A percentile compares a stretch with the other conserved stretches of the same genome.
Evolutionary conservation across 257 asterid species (phyloP).

Genomic region (Striga asiatica): DNA sequence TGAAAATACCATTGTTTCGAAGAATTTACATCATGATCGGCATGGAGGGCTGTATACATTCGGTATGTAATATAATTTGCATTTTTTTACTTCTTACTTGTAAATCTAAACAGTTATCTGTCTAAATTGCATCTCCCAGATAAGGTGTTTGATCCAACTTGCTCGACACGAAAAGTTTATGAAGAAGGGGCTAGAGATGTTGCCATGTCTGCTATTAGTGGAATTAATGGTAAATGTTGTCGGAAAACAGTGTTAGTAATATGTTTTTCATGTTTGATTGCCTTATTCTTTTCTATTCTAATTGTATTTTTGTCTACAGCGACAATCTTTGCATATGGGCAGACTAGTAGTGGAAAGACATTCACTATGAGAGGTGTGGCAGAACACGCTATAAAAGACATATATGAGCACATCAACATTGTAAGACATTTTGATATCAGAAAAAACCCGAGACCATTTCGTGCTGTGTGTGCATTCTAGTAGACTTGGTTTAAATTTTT

Average conservation of each 20-base stretch:
- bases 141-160: constrained; percentile 68
- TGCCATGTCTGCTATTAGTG: constrained; percentile 80
- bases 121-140: constrained; percentile 30
- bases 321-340: constrained; percentile 92
- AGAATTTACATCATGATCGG: constrained; percentile 72
- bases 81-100: neutral
- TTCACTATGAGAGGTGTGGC: constrained; percentile 93
- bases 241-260: neutral
- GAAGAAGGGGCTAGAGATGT: constrained; percentile 89
- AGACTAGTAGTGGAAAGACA: constrained; percentile 96
- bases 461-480: neutral
- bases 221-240: constrained; percentile 64
- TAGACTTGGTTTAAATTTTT: constrained; percentile 4
- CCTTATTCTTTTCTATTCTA: neutral
- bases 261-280: neutral
- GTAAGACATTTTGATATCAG: constrained; percentile 27
- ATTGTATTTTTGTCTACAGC: constrained; percentile 35
- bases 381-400: constrained; percentile 74
- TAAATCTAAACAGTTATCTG: neutral
- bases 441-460: too few species aligned
- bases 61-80: constrained; percentile 28
- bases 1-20: constrained; percentile 60
- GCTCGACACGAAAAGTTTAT: constrained; percentile 64
- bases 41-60: constrained; percentile 55
- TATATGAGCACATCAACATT: constrained; percentile 53